Evolutionary conservation across 2,329 filamentous ascomycete genomes (phyloP), one percentile per base, ranked within the genome.

Genomic region (Ceratocystis albifundus): DNA sequence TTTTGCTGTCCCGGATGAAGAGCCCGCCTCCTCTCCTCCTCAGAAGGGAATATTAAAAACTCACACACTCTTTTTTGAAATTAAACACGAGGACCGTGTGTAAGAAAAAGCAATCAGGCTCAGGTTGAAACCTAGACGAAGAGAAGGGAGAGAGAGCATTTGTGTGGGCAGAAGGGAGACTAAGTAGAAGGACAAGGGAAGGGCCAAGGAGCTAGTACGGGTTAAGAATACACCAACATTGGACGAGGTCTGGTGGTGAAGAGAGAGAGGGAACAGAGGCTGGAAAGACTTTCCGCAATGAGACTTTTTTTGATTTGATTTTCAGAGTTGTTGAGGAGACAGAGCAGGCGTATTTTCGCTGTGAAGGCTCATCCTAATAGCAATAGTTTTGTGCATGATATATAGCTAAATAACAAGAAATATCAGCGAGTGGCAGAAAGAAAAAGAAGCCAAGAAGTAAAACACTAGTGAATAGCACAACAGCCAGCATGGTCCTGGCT

Each of bases 151-250:
- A 53, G 20, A 6, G 20, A 53, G 48, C 22, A 22, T 41, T 4
- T 15, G 36, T 41, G 36, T 41, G 36, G 4, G 8, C 32, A 41
- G 15, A 41, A 41, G 36, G 36, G 48, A 53, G 48, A 20, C 48
- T 12, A 25, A 53, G 30, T 10, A 53, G 20, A 28, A 22, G 28
- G 48, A 53, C 48, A 53, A 53, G 20, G 10, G 36, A 53, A 53
- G 20, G 10, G 36, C 36, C 4, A 41, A 25, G 25, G 15, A 25
- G 48, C 15, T 25, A 25, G 48, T 53, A 22, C 8, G 0, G 48
- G 17, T 53, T 53, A 53, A 28, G 28, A 53, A 53, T 53, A 53
- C 20, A 53, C 15, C 48, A 53, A 53, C 48, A 53, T 53, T 25
- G 20, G 48, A 53, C 22, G 48, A 53, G 12, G 48, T 53, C 25